phyloP scores from a whole-genome alignment of 2,329 filamentous ascomycete species.

The Claviceps africana region DNA sequence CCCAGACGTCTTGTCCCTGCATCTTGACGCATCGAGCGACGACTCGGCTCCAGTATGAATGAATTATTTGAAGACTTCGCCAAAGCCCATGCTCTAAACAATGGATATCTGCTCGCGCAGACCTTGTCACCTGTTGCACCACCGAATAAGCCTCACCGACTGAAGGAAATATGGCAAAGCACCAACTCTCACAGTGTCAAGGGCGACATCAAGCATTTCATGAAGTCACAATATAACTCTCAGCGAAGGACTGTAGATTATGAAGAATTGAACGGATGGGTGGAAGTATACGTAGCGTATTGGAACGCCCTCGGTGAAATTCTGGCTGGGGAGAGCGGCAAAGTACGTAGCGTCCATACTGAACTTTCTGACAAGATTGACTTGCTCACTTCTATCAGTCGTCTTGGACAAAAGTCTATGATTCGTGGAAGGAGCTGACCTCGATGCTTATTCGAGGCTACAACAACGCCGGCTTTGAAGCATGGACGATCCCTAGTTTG shows the following conservation, averaged over 20 bases:
- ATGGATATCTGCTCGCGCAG: constrained; percentile 60
- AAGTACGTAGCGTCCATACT: constrained; percentile 16
- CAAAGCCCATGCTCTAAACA: constrained; percentile 46
- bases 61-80: constrained; percentile 60
- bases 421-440: constrained; percentile 75
- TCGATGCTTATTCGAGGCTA: constrained; percentile 70
- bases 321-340: constrained; percentile 34
- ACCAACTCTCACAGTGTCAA: constrained; percentile 53
- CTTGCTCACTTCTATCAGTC: constrained; percentile 21
- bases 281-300: constrained; percentile 68
- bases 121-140: constrained; percentile 61
- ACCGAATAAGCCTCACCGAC: constrained; percentile 44
- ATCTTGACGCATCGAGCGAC: neutral
- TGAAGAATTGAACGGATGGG: constrained; percentile 67
- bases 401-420: constrained; percentile 75
- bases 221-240: constrained; percentile 42
- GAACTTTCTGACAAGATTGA: neutral
- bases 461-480: constrained; percentile 58
- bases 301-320: constrained; percentile 73
- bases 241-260: constrained; percentile 41
- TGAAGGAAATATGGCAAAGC: constrained; percentile 57
- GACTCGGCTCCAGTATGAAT: constrained; percentile 42
- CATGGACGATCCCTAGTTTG: constrained; percentile 86
- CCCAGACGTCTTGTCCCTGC: neutral
- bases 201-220: constrained; percentile 58